A percentile compares a stretch with the other conserved stretches of the same genome.
These are phyloP conservation scores for Dactylella cylindrospora DNA, from an alignment of 2,329 filamentous ascomycete species.

Conservation along the genomic window DNA sequence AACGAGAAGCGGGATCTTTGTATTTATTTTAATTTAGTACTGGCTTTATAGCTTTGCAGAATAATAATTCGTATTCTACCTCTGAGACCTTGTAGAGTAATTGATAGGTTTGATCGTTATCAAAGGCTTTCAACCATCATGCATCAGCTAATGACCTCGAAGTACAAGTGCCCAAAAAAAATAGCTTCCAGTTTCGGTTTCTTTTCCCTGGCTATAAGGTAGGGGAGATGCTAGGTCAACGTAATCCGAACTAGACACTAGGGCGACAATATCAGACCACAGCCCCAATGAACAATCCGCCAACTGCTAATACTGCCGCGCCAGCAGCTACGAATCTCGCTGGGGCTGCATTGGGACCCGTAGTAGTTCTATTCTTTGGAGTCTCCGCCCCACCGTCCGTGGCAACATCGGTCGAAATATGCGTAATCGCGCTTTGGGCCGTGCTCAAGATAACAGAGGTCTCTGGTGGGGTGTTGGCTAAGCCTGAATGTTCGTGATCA, in stretches of 20 bases:
- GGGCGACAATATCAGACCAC: background rate
- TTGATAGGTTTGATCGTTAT: too few relatives aligned
- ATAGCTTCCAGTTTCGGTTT: background rate
- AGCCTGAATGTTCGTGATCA: too few relatives aligned
- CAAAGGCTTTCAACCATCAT: background rate
- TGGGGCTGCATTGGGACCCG: constrained; percentile 19
- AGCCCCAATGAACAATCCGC: constrained; percentile 21
- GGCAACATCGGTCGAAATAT: too few relatives aligned
- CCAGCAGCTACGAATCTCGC: constrained; percentile 19
- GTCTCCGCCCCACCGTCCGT: background rate
- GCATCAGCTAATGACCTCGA: background rate
- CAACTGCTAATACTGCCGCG: constrained; percentile 19
- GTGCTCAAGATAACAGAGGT: too few relatives aligned
- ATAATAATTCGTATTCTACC: too few relatives aligned
- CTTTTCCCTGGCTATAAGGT: background rate
- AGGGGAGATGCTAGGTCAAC: background rate
- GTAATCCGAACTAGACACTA: background rate
- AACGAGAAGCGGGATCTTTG: too few relatives aligned
- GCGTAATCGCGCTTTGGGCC: too few relatives aligned
- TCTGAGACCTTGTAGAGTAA: too few relatives aligned
- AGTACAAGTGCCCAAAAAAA: background rate
- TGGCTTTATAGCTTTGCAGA: too few relatives aligned
- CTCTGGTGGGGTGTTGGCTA: too few relatives aligned
- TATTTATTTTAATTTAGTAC: too few relatives aligned
- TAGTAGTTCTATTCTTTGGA: background rate